Base-by-base conservation (phyloP, 495 filamentous ascomycete genomes). In the Penicillium diatomitis region DNA sequence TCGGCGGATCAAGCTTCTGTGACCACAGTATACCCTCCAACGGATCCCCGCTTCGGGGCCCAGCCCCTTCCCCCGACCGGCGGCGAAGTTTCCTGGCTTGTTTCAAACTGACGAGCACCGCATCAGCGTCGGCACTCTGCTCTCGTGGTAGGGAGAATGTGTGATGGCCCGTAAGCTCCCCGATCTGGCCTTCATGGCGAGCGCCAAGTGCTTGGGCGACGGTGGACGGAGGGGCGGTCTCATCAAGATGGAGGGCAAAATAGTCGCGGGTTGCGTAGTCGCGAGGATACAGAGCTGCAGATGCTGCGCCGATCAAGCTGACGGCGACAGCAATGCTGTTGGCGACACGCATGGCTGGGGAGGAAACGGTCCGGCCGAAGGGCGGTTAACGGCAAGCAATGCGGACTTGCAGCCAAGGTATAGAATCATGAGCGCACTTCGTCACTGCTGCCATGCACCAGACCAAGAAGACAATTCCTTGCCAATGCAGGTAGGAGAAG, bases 201-300 rank as follows among this genome's bases (percentile, higher is more conserved):
- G 95, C 76, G 28, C 86, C 87, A 31, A 98, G 70, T 11, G 77
- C 71, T 11, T 73, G 67, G 9, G 92, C 88, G 46, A 97, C 71
- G n/a, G 85, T 70, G 32, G 76, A 65, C 28, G 94, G 92, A 3
- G 79, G 73, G 27, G 73, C 73, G 38, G 75, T 68, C 9, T 77
- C 68, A 38, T 81, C 81, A 50, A 96, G 81, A 51, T 94, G 86
- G 43, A 96, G 73, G 42, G 90, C 89, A 64, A 96, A 95, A 68
- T 90, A 96, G 60, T 96, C 88, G 68, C 84, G 84, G 5, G 81
- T 75, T 8, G 84, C 79, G 65, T 84, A 83, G 55, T 87, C 72
- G 29, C 82, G 67, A 65, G 68, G 61, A 61, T 68, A 68, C 64
- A 75, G 60, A 56, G 40, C 30, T 30, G 73, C 67, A 50, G 69